These are phyloP conservation scores for Butyriboletus loyo DNA, from an alignment of 768 basidiomycete genomes.

Conservation along the genomic window DNA sequence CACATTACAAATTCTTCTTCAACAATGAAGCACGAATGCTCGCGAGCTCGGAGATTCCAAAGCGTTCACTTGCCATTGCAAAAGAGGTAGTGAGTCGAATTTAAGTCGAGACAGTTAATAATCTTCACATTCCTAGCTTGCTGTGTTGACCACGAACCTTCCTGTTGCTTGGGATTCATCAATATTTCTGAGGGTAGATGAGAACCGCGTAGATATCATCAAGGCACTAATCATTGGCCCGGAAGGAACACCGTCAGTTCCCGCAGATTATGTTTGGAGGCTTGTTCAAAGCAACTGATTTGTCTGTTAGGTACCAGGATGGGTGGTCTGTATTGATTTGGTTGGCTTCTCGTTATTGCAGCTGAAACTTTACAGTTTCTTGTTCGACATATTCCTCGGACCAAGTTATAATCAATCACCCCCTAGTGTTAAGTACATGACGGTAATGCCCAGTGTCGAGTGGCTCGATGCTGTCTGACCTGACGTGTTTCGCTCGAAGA, in stretches of 20 bases:
- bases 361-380: conserved; percentile 39
- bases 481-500: conserved; percentile 39
- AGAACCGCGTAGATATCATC: conserved; percentile 86
- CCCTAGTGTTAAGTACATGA: conserved; percentile 70
- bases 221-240: conserved; percentile 92
- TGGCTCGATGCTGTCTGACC: conserved; percentile 10
- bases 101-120: neutral
- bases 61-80: conserved; percentile 89
- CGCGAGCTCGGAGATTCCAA: conserved; percentile 82
- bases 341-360: neutral
- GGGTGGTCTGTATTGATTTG: conserved; percentile 62
- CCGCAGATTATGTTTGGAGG: neutral
- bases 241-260: conserved; percentile 84
- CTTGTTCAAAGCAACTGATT: conserved; percentile 2
- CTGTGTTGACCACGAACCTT: conserved; percentile 88
- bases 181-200: conserved; percentile 90
- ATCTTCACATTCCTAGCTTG: conserved; percentile 54
- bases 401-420: conserved; percentile 86
- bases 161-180: conserved; percentile 96
- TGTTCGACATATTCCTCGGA: conserved; percentile 94
- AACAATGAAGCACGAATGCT: conserved; percentile 83
- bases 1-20: conserved; percentile 80
- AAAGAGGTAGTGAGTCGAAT: conserved; percentile 64
- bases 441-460: conserved; percentile 30
- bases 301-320: conserved; percentile 67